phyloP scores from a whole-genome alignment of 371 early-diverging fungal genomes.

The Rhizopus delemar region DNA sequence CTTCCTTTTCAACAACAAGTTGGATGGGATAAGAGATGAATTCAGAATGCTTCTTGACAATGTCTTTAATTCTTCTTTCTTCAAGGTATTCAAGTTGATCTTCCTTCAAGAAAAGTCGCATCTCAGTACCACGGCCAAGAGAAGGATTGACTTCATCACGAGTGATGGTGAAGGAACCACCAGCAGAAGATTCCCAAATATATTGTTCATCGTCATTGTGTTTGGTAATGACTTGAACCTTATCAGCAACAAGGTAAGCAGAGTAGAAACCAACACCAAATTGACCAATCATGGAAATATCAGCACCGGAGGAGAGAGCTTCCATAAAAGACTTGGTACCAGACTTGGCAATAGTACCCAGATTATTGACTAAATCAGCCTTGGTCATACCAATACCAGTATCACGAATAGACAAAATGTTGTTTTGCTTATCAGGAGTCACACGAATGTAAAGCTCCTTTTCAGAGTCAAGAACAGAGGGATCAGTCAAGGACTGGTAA shows the following conservation, averaged over 20 bases:
- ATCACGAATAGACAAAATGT: conserved; percentile 74
- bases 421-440: conserved; percentile 59
- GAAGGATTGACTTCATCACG: conserved; percentile 71
- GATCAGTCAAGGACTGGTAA: conserved; percentile 58
- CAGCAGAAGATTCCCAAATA: conserved; percentile 76
- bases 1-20: conserved; percentile 53
- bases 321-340: conserved; percentile 63
- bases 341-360: conserved; percentile 88
- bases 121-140: conserved; percentile 72
- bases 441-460: conserved; percentile 68
- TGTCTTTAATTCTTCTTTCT: conserved; percentile 55
- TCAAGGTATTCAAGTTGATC: conserved; percentile 68
- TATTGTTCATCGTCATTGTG: conserved; percentile 72
- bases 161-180: conserved; percentile 72
- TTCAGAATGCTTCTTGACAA: conserved; percentile 82
- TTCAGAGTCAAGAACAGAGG: conserved; percentile 55
- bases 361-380: conserved; percentile 74
- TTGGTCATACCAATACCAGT: conserved; percentile 93
- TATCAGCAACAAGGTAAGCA: conserved; percentile 81
- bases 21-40: conserved; percentile 73
- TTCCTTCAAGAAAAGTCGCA: conserved; percentile 80
- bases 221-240: conserved; percentile 84
- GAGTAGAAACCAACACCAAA: conserved; percentile 95
- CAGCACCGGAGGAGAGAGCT: conserved; percentile 53
- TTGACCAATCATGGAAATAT: conserved; percentile 82